A percentile compares a stretch with the other conserved stretches of the same genome.
Evolutionary conservation across 345 rosid genomes (phyloP).

Genomic region (Camelina laxa): DNA sequence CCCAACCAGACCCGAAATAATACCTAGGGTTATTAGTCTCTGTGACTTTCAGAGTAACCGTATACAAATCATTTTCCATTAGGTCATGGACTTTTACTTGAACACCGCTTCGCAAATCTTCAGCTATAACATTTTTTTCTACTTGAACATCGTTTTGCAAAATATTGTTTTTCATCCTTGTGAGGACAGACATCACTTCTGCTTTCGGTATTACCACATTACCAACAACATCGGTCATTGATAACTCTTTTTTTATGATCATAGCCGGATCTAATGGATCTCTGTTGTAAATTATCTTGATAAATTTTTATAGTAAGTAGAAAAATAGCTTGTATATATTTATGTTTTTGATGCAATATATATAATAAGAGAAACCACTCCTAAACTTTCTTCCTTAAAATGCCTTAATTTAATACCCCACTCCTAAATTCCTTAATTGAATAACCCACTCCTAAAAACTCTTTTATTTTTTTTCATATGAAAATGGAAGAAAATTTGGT

Average conservation of each 20-base stretch:
- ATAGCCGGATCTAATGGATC: neutral
- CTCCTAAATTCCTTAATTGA: too few relatives aligned
- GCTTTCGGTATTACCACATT: neutral
- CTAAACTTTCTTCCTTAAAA: too few relatives aligned
- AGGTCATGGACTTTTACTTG: constrained; percentile 1
- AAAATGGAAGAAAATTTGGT: too few relatives aligned
- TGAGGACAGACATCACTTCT: neutral
- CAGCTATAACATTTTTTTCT: neutral
- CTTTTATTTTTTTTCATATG: too few relatives aligned
- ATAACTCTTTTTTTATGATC: constrained; percentile 1
- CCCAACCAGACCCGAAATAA: constrained; percentile 8
- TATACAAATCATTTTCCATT: neutral
- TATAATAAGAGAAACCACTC: neutral
- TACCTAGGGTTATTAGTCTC: neutral
- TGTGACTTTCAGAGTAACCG: neutral
- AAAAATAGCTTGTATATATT: too few relatives aligned
- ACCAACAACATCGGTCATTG: neutral
- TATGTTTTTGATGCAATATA: neutral
- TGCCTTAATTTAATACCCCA: too few relatives aligned
- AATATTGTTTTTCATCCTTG: neutral
- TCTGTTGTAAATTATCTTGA: neutral
- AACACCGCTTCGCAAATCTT: neutral
- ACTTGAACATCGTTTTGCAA: too few relatives aligned
- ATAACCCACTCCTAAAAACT: too few relatives aligned
- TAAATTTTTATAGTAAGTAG: neutral